Evolutionary conservation across 2,329 filamentous ascomycete genomes (phyloP).

Genomic region (Hortaea werneckii): DNA sequence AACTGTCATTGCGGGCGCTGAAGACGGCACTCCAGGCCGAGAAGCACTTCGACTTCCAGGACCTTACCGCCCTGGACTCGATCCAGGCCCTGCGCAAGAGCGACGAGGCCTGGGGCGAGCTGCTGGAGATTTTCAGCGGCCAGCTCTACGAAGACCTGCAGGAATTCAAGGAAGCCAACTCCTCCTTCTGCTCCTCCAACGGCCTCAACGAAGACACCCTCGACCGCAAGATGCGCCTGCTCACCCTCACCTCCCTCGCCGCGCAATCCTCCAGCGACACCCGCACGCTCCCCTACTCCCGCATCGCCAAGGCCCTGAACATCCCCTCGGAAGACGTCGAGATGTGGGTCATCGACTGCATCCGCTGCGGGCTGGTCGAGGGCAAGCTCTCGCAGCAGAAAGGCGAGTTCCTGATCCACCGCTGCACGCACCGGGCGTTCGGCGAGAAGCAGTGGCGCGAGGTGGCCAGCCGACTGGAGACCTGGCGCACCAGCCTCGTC

Average conservation of each 20-base stretch:
- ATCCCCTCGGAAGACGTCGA: conserved; percentile 78
- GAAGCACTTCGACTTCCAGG: conserved; percentile 62
- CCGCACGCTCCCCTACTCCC: conserved; percentile 78
- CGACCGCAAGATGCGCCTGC: conserved; percentile 89
- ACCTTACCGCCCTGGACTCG: conserved; percentile 59
- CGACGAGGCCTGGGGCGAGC: conserved; percentile 75
- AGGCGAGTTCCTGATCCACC: conserved; percentile 88
- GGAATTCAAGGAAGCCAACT: conserved; percentile 87
- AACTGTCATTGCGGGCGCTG: conserved; percentile 53
- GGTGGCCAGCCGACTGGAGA: conserved; percentile 79
- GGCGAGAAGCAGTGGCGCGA: conserved; percentile 98
- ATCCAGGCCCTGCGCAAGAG: conserved; percentile 80
- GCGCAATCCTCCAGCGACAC: conserved; percentile 59
- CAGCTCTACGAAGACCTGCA: conserved; percentile 92
- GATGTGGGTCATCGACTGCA: conserved; percentile 98
- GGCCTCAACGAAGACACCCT: conserved; percentile 61
- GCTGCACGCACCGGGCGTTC: conserved; percentile 92
- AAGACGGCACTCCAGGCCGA: conserved; percentile 57
- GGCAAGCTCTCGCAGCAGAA: conserved; percentile 91
- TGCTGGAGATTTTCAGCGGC: conserved; percentile 90
- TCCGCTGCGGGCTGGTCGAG: conserved; percentile 89
- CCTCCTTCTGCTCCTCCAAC: conserved; percentile 71
- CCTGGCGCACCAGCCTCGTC: conserved; percentile 75
- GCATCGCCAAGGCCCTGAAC: conserved; percentile 75
- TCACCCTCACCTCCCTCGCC: conserved; percentile 84